Conservation (phyloP, 257 asterid genomes). For the Solanum infundibuliforme region DNA sequence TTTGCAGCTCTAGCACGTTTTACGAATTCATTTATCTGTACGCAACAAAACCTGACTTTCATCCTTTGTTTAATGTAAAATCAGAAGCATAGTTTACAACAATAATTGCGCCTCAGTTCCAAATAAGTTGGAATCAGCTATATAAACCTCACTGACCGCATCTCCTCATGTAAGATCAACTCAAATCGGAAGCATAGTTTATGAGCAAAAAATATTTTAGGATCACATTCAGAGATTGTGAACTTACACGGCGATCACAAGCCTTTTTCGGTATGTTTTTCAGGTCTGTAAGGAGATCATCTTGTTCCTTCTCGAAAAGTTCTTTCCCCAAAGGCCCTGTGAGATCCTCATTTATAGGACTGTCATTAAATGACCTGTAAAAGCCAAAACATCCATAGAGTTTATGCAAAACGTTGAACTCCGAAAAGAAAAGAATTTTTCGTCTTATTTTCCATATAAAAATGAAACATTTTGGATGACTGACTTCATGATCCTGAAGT, state of each 20-base stretch:
- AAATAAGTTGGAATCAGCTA: background rate
- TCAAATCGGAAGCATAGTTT: background rate
- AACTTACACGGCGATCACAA: slow-evolving; percentile 85
- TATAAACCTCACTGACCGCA: background rate
- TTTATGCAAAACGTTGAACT: background rate
- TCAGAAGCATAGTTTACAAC: background rate
- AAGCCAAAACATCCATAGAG: background rate
- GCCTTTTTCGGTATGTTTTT: slow-evolving; percentile 89
- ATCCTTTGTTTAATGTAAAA: background rate
- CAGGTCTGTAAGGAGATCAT: slow-evolving; percentile 70
- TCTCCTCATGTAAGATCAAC: background rate
- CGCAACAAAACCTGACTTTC: background rate
- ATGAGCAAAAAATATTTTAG: background rate
- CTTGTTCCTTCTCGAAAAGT: slow-evolving; percentile 88
- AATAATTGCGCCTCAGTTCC: background rate
- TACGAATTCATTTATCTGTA: slow-evolving; percentile 89
- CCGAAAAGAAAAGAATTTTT: background rate
- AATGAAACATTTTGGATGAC: background rate
- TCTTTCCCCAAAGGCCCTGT: slow-evolving; percentile 78
- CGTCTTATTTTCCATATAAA: background rate
- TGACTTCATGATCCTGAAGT: background rate
- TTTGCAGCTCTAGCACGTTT: slow-evolving; percentile 97
- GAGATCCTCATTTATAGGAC: slow-evolving; percentile 57
- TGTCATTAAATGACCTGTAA: slow-evolving; percentile 76
- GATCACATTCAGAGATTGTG: background rate